These are phyloP conservation scores for Centrapalus pauciflorus DNA, from an alignment of 129 eudicot genomes.

Conservation along the genomic window DNA sequence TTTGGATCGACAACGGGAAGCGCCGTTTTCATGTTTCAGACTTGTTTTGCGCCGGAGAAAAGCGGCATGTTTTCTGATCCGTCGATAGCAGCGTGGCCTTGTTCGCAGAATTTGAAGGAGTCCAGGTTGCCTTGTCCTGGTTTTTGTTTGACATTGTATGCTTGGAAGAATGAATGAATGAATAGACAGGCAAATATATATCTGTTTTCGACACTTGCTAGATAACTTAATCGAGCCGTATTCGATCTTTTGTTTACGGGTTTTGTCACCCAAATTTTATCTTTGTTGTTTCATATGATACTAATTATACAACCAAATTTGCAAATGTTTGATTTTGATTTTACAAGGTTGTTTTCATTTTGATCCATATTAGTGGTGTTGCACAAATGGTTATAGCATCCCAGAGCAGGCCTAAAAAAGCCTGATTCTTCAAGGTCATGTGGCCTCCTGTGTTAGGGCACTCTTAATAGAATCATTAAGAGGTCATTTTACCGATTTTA, in stretches of 20 bases:
- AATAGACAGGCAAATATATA: conserved; percentile 7
- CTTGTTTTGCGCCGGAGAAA: conserved; percentile 53
- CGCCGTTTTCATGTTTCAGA: conserved; percentile 74
- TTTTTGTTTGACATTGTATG: conserved; percentile 61
- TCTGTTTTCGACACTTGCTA: conserved; percentile 18
- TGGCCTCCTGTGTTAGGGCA: no score
- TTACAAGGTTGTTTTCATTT: background rate
- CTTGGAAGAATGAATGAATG: conserved; percentile 68
- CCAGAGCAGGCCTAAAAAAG: no score
- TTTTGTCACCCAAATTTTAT: background rate
- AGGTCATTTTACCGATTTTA: no score
- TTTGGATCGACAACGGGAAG: conserved; percentile 48
- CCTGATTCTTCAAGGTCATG: no score
- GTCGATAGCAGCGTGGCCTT: conserved; percentile 31
- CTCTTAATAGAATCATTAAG: no score
- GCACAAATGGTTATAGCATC: no score
- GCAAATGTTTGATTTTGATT: conserved; percentile 8
- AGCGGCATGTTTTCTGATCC: conserved; percentile 30
- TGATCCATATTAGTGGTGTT: no score
- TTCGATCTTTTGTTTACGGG: conserved; percentile 2
- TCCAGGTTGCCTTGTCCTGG: conserved; percentile 37
- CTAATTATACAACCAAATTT: conserved; percentile 15
- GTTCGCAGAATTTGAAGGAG: conserved; percentile 37
- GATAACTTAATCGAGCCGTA: background rate
- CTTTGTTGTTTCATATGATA: background rate